These are phyloP conservation scores for Sequoiadendron giganteum DNA, from an alignment of 75 land plant genomes.

Conservation along the genomic window DNA sequence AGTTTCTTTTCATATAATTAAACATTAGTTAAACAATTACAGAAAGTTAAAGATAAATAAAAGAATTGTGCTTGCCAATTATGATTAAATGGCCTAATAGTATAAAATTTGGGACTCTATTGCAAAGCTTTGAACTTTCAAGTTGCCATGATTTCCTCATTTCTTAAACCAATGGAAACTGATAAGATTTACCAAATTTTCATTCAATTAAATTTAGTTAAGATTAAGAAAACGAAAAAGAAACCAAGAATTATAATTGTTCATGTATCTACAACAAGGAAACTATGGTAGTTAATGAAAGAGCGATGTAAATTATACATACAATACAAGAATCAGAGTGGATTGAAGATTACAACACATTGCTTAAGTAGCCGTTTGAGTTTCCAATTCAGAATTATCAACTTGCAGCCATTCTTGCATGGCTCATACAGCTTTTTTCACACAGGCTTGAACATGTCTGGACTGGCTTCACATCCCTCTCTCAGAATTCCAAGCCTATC, in stretches of 20 bases:
- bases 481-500: slow-evolving; percentile 12
- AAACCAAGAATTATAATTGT: background rate
- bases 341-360: background rate
- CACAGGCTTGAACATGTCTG: slow-evolving; percentile 15
- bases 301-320: background rate
- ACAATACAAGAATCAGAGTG: background rate
- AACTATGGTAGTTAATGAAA: background rate
- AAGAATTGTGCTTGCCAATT: background rate
- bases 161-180: background rate
- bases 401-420: background rate
- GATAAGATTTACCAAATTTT: background rate
- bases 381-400: background rate
- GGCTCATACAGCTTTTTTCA: background rate
- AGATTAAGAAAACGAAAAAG: background rate
- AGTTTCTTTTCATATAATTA: background rate
- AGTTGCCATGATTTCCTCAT: background rate
- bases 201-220: background rate
- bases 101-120: background rate
- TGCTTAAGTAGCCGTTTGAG: background rate
- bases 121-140: background rate
- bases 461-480: slow-evolving; percentile 11
- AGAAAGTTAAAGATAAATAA: background rate
- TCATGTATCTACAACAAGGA: background rate
- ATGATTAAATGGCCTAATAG: background rate
- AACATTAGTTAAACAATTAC: background rate